Base-by-base conservation (phyloP, 2,329 filamentous ascomycete genomes). In the Phyllosticta citrichinensis region DNA sequence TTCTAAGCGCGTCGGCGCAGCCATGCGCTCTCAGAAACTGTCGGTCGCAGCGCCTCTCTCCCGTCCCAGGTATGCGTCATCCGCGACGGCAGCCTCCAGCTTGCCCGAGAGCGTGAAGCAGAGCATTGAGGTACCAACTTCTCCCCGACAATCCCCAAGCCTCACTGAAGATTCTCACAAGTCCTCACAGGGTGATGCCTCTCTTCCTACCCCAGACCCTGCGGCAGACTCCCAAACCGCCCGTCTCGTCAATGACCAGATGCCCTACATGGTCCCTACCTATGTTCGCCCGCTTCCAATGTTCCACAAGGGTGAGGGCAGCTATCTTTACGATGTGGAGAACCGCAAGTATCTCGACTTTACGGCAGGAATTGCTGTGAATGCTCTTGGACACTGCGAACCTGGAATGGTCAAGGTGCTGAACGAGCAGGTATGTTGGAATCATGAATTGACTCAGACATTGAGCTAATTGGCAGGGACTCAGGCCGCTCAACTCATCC, bases 291-390 rank as follows among this genome's bases (percentile, higher is more conserved):
- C 94, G 56, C 82, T 88, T 53, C 91, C 91, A 2, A 89, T 97
- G 70, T 97, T 99, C 74, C 85, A 91, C 62, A 89, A 87, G 73
- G 94, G 92, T 65, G 80, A 91, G 71, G 94, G 94, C 2, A 91
- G 87, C 63, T 92, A 91, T 73, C 75, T 99, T 64, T 97, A 87
- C 84, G 94, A 99, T 73, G 77, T 93, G 47, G 91, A 97, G 77
- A 89, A 94, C 71, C 81, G 89, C 63, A 86, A 86, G 72, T 99
- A 97, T 73, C 81, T 99, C 30, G 94, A 99, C 75, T 90, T 99
- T 69, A 97, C 94, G 1, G 88, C 92, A 10, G 94, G 94, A 55
- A 99, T 99, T 71, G 94, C 94, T 17, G 94, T 99, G 71, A 97
- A 93, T 76, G 86, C 88, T 22, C 81, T 99, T 35, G 94, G 94